Base-by-base conservation (phyloP, 2,329 filamentous ascomycete genomes). In the Colletotrichum abscissum region DNA sequence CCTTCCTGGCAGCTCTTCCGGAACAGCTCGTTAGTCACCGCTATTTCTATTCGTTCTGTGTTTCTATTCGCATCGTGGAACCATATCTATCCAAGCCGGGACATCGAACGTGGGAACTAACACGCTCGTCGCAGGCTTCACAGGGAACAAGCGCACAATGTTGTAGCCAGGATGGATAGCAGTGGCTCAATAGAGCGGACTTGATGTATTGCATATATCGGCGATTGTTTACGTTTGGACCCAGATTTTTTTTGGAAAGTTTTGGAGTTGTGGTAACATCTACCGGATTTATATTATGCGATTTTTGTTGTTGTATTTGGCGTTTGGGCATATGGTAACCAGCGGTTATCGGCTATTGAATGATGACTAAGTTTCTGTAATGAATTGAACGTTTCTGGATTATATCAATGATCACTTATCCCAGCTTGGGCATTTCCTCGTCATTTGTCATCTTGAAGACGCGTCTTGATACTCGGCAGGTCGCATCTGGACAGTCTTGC, bases 1-100 rank as follows among this genome's bases (percentile, higher is more conserved):
- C 52, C 54, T 38, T 19, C 19, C 24, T n/a, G 22, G 56, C 56
- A 35, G 49, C 30, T 19, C 60, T 46, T 46, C 33, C 22, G 55
- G 55, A 67, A 66, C 28, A 70, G 55, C 67, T 73, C 67, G 71
- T 73, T 70, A 73, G 71, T 73, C 46, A 73, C 67, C 71, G 70
- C 67, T 66, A 62, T 73, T 73, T 30, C 67, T 70, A 70, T 16
- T 65, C 49, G 16, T 19, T 14, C 1, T 56, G 22, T 35, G 33
- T 35, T 58, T 33, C 5, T 33, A 12, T 24, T 19, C 14, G 54
- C 24, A 11, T 12, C 8, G 30, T 38, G 65, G 66, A 69, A 14
- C 33, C 60, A 8, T 24, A 52, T 1, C 30, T 28, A 16, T 33
- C n/a, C 22, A 60, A 58, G 14, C 59, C 49, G 38, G 67, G 60